phyloP scores from a whole-genome alignment of 2,329 filamentous ascomycete species.

The Calcarisporium arbuscula region DNA sequence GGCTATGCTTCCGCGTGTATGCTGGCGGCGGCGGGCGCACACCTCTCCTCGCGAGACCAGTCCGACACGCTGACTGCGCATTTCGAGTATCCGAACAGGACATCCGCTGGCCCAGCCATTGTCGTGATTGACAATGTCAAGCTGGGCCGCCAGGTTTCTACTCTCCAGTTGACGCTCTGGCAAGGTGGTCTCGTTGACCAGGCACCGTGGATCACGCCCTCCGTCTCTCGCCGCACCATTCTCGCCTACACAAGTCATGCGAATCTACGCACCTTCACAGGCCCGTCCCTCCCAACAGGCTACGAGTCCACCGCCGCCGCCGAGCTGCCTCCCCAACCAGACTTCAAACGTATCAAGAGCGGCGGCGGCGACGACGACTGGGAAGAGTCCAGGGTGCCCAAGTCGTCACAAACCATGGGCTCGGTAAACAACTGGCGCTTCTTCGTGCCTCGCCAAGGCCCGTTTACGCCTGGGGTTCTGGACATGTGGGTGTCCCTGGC shows the following conservation, averaged over 20 bases:
- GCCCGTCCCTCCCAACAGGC: constrained; percentile 21
- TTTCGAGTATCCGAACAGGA: constrained; percentile 28
- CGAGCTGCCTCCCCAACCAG: constrained; percentile 10
- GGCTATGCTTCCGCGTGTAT: constrained; percentile 32
- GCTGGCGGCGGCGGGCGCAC: constrained; percentile 20
- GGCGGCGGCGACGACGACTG: constrained; percentile 12
- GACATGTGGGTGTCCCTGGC: constrained; percentile 55
- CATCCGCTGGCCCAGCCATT: constrained; percentile 23
- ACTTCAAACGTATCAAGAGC: constrained; percentile 11
- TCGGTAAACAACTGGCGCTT: constrained; percentile 21
- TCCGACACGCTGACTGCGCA: constrained; percentile 26
- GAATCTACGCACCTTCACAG: constrained; percentile 19
- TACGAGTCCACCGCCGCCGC: constrained; percentile 15
- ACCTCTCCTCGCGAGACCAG: constrained; percentile 22
- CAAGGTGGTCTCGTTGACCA: constrained; percentile 22
- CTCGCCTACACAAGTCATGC: constrained; percentile 26
- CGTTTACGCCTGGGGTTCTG: constrained; percentile 10
- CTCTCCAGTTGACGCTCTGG: constrained; percentile 33
- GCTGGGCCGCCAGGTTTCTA: constrained; percentile 32
- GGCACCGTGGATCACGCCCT: constrained; percentile 22
- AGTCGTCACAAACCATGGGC: constrained; percentile 20
- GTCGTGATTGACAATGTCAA: constrained; percentile 32
- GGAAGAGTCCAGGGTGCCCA: constrained; percentile 9
- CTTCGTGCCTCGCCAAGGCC: constrained; percentile 17
- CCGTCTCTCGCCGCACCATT: constrained; percentile 20